Base-by-base conservation (phyloP, 2,329 filamentous ascomycete genomes). In the Pyrenochaeta sp. region DNA sequence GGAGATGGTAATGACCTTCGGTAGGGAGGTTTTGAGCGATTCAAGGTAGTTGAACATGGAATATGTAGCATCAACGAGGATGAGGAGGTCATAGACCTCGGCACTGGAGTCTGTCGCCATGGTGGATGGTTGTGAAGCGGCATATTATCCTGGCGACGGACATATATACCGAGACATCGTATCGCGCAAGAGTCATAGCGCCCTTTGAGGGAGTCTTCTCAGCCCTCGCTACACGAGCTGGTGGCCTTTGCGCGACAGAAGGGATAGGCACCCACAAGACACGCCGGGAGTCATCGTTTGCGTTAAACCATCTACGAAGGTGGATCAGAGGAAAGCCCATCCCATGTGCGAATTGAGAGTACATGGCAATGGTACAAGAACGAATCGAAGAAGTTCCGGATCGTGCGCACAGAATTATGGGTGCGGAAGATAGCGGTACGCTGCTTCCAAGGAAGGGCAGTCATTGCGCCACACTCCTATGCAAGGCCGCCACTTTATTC, bases 1-100 rank as follows among this genome's bases (percentile, higher is more conserved):
- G 1, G 81, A 82, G 6, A 84, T 72, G 30, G 78, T 76, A 51
- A 85, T 78, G 58, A 84, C 80, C 54, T 82, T 80, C 1, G 81
- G 81, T 6, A 85, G 71, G 1, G 81, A 81, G 11, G 64, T 67
- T 53, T 76, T 77, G 15, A 84, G 75, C 2, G 81, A 76, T 1
- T 39, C 15, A 11, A 83, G 68, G 48, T 80, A 84, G 23, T 45
- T 55, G 29, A 58, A 54, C 80, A 82, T 83, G 14, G 80, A 83
- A 12, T 58, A 69, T 0, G 79, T 82, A 17, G 78, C 79, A 60
- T 83, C 80, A 9, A 77, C 78, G 40, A 83, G 58, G 54, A 82
- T 72, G 15, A 83, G 63, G 3, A 83, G 73, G 61, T 83, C 81
- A 51, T 79, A 79, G 46, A 63, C 59, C 60, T 56, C 41, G 18